Evolutionary conservation across 2,329 filamentous ascomycete species (phyloP).

Genomic region (Cytospora mali): DNA sequence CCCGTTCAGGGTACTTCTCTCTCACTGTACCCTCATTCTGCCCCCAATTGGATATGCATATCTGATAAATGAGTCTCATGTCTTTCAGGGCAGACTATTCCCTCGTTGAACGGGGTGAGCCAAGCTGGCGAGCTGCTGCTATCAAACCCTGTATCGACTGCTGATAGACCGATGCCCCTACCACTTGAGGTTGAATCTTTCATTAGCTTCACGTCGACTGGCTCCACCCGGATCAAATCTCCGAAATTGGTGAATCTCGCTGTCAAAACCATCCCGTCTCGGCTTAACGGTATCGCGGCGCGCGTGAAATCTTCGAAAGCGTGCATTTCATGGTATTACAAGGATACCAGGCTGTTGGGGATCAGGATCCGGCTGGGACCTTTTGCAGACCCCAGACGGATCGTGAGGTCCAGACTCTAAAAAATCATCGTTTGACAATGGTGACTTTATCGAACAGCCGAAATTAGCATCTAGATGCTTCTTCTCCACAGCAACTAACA

Average conservation of each 20-base stretch:
- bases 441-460: conserved; percentile 49
- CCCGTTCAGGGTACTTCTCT: conserved; percentile 5
- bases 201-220: conserved; percentile 15
- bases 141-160: conserved; percentile 8
- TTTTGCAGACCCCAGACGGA: conserved; percentile 25
- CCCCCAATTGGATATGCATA: conserved; percentile 13
- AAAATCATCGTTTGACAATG: conserved; percentile 68
- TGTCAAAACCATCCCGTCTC: conserved; percentile 24
- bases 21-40: conserved; percentile 3
- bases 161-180: conserved; percentile 7
- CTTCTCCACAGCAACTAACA: conserved; percentile 4
- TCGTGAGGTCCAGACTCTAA: not conserved
- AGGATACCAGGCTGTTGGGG: conserved; percentile 17
- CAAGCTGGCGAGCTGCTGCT: conserved; percentile 13
- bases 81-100: conserved; percentile 10
- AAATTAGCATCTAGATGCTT: conserved; percentile 32
- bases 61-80: conserved; percentile 18
- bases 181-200: conserved; percentile 1
- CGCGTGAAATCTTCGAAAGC: not conserved
- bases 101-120: conserved; percentile 6
- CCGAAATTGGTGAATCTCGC: conserved; percentile 21
- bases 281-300: conserved; percentile 20
- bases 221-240: conserved; percentile 16
- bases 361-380: conserved; percentile 33
- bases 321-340: conserved; percentile 5